These are phyloP conservation scores for Lagenaria siceraria DNA, from an alignment of 306 rosid species.

Conservation along the genomic window DNA sequence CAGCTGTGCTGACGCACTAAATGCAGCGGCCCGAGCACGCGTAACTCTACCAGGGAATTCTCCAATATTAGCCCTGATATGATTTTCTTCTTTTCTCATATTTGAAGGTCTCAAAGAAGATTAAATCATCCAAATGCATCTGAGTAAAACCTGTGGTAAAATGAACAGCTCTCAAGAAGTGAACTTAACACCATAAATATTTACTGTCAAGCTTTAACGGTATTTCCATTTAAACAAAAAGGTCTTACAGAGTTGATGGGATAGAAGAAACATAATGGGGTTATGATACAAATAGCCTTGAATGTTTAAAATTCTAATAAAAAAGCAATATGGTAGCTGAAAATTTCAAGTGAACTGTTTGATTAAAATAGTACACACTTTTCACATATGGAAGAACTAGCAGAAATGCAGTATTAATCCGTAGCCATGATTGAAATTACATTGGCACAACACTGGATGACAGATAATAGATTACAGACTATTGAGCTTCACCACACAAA, in stretches of 20 bases:
- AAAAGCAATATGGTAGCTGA: background rate
- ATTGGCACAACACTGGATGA: background rate
- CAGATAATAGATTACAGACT: background rate
- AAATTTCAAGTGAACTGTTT: background rate
- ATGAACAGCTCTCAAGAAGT: background rate
- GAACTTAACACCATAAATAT: background rate
- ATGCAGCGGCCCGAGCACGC: constrained; percentile 61
- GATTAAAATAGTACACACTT: background rate
- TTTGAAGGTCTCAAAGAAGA: constrained; percentile 30
- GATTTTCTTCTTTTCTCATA: constrained; percentile 64
- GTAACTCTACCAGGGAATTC: constrained; percentile 55
- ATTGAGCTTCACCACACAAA: background rate
- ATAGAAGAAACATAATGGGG: background rate
- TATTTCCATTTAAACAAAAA: background rate
- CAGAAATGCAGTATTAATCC: background rate
- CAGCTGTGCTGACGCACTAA: constrained; percentile 31
- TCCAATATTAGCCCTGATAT: constrained; percentile 12
- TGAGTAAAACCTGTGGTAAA: constrained; percentile 1
- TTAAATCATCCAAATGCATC: constrained; percentile 21
- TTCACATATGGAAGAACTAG: background rate
- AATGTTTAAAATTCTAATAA: background rate
- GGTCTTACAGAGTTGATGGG: background rate
- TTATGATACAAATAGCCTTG: background rate
- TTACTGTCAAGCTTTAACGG: background rate
- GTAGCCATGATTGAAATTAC: background rate